These are phyloP conservation scores for Pistacia vera DNA, from an alignment of 345 rosid species.

Conservation along the genomic window DNA sequence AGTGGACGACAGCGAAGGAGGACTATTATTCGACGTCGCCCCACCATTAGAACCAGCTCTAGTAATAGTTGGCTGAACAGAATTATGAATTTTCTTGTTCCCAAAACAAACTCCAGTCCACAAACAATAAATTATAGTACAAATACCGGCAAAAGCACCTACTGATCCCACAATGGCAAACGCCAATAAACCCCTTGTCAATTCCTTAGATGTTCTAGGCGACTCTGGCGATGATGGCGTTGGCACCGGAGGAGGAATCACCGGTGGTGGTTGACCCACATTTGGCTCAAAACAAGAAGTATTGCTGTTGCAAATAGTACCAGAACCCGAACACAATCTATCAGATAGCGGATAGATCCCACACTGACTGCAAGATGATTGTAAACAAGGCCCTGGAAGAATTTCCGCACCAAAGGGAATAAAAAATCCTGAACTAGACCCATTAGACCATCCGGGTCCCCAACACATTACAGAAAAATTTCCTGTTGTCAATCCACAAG, in stretches of 20 bases:
- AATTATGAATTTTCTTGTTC: constrained; percentile 83
- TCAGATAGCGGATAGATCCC: constrained; percentile 48
- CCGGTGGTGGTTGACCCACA: constrained; percentile 13
- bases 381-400: constrained; percentile 82
- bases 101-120: constrained; percentile 86
- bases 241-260: constrained; percentile 10
- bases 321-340: constrained; percentile 54
- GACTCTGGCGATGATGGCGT: constrained; percentile 10
- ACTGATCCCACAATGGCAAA: constrained; percentile 77
- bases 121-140: constrained; percentile 60
- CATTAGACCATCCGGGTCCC: constrained; percentile 62
- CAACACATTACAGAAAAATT: constrained; percentile 66
- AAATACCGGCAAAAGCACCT: constrained; percentile 64
- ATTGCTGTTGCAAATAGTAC: constrained; percentile 45
- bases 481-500: constrained; percentile 60
- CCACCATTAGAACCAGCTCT: constrained; percentile 57
- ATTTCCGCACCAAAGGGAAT: constrained; percentile 40
- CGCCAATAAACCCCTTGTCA: constrained; percentile 65
- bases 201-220: constrained; percentile 25
- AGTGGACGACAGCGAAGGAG: constrained; percentile 63
- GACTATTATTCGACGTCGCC: constrained; percentile 50
- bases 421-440: constrained; percentile 11
- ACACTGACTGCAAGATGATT: constrained; percentile 42
- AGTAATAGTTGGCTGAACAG: constrained; percentile 89
- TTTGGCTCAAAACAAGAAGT: constrained; percentile 27